These are phyloP conservation scores for Leptoxyphium fumago DNA, from an alignment of 2,329 filamentous ascomycete species.

Conservation along the genomic window DNA sequence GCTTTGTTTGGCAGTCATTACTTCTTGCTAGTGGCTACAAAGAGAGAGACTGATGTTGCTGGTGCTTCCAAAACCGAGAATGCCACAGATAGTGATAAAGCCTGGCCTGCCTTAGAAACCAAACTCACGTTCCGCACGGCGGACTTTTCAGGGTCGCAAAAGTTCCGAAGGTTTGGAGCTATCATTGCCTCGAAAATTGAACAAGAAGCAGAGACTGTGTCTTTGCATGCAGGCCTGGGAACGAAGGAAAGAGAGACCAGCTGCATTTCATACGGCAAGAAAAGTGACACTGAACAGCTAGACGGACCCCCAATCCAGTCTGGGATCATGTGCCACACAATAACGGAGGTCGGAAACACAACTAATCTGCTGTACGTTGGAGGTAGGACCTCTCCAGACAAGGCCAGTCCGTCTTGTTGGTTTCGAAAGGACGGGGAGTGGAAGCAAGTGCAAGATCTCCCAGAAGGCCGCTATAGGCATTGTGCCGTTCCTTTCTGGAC, in stretches of 20 bases:
- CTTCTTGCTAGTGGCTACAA: slow-evolving; percentile 56
- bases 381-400: slow-evolving; percentile 62
- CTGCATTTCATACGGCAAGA: slow-evolving; percentile 29
- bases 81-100: neutral
- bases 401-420: slow-evolving; percentile 62
- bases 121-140: neutral
- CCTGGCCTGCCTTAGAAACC: too few species aligned
- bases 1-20: slow-evolving; percentile 75
- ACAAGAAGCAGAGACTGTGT: slow-evolving; percentile 18
- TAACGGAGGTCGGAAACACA: slow-evolving; percentile 46
- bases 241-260: slow-evolving; percentile 33
- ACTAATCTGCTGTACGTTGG: slow-evolving; percentile 53
- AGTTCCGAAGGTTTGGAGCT: slow-evolving; percentile 25
- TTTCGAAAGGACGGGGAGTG: slow-evolving; percentile 48
- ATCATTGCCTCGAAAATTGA: slow-evolving; percentile 19
- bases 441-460: slow-evolving; percentile 51
- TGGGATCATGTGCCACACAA: slow-evolving; percentile 55
- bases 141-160: slow-evolving; percentile 7
- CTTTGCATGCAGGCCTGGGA: slow-evolving; percentile 31
- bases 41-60: slow-evolving; percentile 3
- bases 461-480: slow-evolving; percentile 61
- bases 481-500: slow-evolving; percentile 37
- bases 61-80: neutral
- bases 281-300: slow-evolving; percentile 9
- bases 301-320: slow-evolving; percentile 16